Conservation (phyloP, 208 protist genomes). For the Leishmania martiniquensis region DNA sequence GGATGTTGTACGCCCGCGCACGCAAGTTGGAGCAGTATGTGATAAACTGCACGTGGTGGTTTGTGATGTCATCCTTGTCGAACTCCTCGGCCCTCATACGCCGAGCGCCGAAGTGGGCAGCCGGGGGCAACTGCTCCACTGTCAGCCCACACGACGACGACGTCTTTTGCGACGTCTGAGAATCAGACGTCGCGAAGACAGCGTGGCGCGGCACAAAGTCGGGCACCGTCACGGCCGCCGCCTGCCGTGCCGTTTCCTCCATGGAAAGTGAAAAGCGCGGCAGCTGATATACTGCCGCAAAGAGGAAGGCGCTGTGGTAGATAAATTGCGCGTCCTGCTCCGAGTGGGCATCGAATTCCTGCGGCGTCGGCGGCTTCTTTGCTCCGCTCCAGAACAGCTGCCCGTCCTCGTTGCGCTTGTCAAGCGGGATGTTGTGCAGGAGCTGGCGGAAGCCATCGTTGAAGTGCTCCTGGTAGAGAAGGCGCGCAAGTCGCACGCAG, state of each 20-base stretch:
- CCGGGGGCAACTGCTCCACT: conserved; percentile 52
- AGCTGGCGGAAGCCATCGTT: conserved; percentile 96
- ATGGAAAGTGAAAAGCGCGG: conserved; percentile 33
- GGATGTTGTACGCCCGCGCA: conserved; percentile 94
- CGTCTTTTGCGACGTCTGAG: conserved; percentile 50
- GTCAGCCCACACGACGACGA: conserved; percentile 41
- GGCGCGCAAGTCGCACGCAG: conserved; percentile 95
- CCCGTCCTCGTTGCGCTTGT: conserved; percentile 93
- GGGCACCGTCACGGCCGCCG: conserved; percentile 46
- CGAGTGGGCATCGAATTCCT: conserved; percentile 60
- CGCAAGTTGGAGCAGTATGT: conserved; percentile 92
- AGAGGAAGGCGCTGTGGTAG: conserved; percentile 77
- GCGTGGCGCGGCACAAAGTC: conserved; percentile 71
- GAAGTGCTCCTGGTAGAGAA: conserved; percentile 97
- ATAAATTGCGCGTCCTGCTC: conserved; percentile 77
- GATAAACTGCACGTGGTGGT: conserved; percentile 96
- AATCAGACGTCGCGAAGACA: conserved; percentile 81
- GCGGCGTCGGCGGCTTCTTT: conserved; percentile 89
- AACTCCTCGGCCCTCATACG: conserved; percentile 82
- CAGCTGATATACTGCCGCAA: conserved; percentile 72
- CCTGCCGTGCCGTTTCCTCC: conserved; percentile 49
- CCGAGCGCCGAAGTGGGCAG: conserved; percentile 37
- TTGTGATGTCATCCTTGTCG: conserved; percentile 95
- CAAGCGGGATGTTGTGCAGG: conserved; percentile 97
- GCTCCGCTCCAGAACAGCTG: conserved; percentile 93